A percentile compares a stretch with the other conserved stretches of the same genome.
phyloP scores from a whole-genome alignment of 73 alveolate genomes.

The Paramecium primaurelia region DNA sequence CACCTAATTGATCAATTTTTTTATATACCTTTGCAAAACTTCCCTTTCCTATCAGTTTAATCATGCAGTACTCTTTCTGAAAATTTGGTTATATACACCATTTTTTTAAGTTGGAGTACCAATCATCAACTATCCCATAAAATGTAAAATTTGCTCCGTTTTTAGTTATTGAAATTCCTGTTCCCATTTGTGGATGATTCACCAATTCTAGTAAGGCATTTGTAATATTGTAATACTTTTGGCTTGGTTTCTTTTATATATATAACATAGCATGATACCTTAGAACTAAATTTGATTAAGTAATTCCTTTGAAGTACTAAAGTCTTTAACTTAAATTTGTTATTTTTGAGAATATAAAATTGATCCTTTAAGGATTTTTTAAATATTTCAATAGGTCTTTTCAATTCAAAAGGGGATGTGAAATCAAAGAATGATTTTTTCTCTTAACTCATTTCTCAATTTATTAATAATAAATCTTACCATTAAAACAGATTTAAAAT shows the following conservation, averaged over 20 bases:
- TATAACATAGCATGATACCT: background rate
- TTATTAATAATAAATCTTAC: conserved; percentile 1
- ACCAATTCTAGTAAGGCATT: background rate
- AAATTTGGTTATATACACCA: conserved; percentile 41
- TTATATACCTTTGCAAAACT: conserved; percentile 45
- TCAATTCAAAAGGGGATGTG: background rate
- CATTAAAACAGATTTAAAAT: background rate
- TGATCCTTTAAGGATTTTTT: background rate
- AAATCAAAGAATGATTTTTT: background rate
- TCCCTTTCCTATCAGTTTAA: conserved; percentile 55
- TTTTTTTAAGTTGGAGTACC: background rate
- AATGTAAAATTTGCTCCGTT: background rate
- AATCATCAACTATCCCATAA: conserved; percentile 13
- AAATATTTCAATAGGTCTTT: background rate
- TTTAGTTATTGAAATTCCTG: background rate
- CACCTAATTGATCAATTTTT: background rate
- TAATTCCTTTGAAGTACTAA: background rate
- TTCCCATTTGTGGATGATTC: background rate
- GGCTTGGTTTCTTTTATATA: background rate
- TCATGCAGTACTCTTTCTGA: conserved; percentile 35
- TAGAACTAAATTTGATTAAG: background rate
- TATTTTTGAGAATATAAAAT: background rate
- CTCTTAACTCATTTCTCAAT: background rate
- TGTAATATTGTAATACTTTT: background rate
- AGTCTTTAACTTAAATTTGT: background rate